Evolutionary conservation across 257 asterid species (phyloP).

Genomic region (Fraxinus cuspidata): DNA sequence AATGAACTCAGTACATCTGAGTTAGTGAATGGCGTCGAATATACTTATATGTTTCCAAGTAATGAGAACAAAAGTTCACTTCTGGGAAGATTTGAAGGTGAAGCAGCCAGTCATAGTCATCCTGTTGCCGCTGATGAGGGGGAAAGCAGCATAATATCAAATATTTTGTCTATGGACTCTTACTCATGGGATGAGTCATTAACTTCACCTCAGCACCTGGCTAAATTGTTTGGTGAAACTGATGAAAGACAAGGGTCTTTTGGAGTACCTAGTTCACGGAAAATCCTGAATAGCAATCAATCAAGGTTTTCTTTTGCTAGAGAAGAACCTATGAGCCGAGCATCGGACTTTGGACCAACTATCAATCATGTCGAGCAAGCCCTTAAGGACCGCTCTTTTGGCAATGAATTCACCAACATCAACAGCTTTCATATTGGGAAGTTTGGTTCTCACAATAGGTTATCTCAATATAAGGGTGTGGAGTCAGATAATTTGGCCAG

Average conservation of each 20-base stretch:
- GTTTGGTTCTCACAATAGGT: constrained; percentile 48
- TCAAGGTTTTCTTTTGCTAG: constrained; percentile 97
- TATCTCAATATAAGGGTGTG: constrained; percentile 45
- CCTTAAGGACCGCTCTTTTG: constrained; percentile 44
- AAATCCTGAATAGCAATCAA: constrained; percentile 62
- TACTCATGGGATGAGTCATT: constrained; percentile 79
- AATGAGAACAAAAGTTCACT: constrained; percentile 38
- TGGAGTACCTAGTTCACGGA: constrained; percentile 61
- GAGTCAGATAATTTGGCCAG: constrained; percentile 52
- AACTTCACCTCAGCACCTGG: constrained; percentile 71
- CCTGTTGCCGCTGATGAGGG: constrained; percentile 47
- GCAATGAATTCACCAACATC: constrained; percentile 44
- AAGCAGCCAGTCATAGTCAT: constrained; percentile 25
- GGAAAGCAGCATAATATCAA: constrained; percentile 87
- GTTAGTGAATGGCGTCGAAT: constrained; percentile 33
- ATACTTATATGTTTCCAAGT: constrained; percentile 37
- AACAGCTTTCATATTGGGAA: constrained; percentile 49
- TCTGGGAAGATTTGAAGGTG: constrained; percentile 52
- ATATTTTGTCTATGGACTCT: constrained; percentile 77
- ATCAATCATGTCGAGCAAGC: constrained; percentile 43
- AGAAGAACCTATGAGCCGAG: constrained; percentile 52
- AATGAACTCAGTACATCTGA: constrained; percentile 33
- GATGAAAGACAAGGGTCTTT: constrained; percentile 51
- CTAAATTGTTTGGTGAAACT: constrained; percentile 58
- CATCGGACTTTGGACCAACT: constrained; percentile 46